Conservation (phyloP, 78 protist species). For the Capsaspora owczarzaki region DNA sequence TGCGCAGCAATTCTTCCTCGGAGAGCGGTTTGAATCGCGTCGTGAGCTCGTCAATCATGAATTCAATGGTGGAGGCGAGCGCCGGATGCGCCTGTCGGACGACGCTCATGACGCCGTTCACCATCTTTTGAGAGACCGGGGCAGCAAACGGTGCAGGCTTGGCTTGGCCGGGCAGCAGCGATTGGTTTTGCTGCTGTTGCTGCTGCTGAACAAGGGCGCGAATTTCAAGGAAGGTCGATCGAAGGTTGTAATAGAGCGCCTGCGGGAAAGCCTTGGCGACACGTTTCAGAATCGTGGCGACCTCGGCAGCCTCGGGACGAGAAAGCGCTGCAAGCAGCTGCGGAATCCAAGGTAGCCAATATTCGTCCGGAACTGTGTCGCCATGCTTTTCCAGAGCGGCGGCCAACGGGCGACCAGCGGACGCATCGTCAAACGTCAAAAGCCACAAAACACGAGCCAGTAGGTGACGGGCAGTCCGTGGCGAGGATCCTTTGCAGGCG, state of each 20-base stretch:
- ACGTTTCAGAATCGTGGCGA: neutral
- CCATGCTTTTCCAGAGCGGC: slow-evolving; percentile 11
- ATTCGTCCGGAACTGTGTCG: slow-evolving; percentile 25
- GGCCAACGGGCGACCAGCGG: neutral
- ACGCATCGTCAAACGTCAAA: neutral
- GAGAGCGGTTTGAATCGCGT: neutral
- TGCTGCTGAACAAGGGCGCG: neutral
- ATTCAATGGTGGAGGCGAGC: neutral
- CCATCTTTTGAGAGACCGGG: neutral
- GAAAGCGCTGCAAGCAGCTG: slow-evolving; percentile 33
- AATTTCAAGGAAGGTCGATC: slow-evolving; percentile 12
- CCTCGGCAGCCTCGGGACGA: slow-evolving; percentile 8
- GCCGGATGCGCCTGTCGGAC: neutral
- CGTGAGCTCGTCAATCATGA: neutral
- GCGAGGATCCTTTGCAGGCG: slow-evolving; percentile 7
- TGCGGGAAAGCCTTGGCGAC: slow-evolving; percentile 37
- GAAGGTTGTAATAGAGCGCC: slow-evolving; percentile 39
- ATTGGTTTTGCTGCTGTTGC: neutral
- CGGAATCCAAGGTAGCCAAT: slow-evolving; percentile 46
- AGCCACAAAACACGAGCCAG: slow-evolving; percentile 18
- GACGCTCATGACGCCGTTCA: neutral
- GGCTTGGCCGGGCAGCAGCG: neutral
- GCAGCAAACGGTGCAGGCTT: neutral
- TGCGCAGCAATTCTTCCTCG: neutral
- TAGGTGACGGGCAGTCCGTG: neutral